phyloP scores from a whole-genome alignment of 2,329 filamentous ascomycete genomes.

The Penicillium sp. region DNA sequence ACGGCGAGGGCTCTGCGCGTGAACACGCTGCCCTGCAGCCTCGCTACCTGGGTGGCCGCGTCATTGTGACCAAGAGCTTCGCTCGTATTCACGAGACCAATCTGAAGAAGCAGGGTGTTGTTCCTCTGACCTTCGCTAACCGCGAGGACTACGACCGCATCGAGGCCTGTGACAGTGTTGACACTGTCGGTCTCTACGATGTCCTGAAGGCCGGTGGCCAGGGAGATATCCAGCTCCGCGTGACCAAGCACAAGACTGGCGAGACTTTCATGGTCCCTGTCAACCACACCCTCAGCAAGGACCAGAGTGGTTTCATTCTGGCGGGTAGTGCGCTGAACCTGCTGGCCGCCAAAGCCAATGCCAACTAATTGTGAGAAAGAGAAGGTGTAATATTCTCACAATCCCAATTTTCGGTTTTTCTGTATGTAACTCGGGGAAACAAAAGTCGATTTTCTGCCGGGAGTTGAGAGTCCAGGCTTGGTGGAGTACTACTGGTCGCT shows the following conservation, averaged over 20 bases:
- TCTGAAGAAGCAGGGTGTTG: constrained; percentile 95
- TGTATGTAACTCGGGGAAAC: constrained; percentile 6
- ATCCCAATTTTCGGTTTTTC: not conserved
- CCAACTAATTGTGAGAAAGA: constrained; percentile 6
- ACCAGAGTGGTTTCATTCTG: constrained; percentile 90
- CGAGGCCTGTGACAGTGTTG: constrained; percentile 79
- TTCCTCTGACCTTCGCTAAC: constrained; percentile 87
- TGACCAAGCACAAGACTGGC: constrained; percentile 65
- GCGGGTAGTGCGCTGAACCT: constrained; percentile 93
- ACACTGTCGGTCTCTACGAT: constrained; percentile 81
- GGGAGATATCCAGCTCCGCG: constrained; percentile 73
- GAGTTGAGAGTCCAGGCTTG: constrained; percentile 23
- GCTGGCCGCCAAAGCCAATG: constrained; percentile 66
- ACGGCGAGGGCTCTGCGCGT: constrained; percentile 86
- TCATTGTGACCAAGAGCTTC: constrained; percentile 80
- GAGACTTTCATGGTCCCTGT: constrained; percentile 72
- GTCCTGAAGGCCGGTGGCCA: constrained; percentile 78
- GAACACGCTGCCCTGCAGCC: constrained; percentile 91
- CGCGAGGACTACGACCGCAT: constrained; percentile 69
- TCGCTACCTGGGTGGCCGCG: constrained; percentile 81
- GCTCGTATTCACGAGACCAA: constrained; percentile 95
- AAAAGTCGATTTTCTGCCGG: constrained; percentile 26
- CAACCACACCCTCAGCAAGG: constrained; percentile 85
- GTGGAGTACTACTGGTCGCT: constrained; percentile 12
- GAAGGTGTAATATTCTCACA: not conserved